These are phyloP conservation scores for Ceratobasidium sp. DNA, from an alignment of 1,284 basidiomycete genomes.

Conservation along the genomic window DNA sequence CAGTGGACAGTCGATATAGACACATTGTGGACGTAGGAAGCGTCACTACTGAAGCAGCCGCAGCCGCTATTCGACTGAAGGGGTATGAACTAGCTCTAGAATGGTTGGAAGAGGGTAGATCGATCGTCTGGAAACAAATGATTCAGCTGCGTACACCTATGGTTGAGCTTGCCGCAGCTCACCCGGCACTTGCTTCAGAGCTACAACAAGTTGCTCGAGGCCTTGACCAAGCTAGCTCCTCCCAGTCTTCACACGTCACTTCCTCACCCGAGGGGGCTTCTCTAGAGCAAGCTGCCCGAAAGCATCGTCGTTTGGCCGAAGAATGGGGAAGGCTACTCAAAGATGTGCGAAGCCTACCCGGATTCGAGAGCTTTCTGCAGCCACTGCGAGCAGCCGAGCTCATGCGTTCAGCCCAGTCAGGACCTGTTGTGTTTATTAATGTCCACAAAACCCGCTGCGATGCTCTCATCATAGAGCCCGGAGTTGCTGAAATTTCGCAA, in stretches of 20 bases:
- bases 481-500: not conserved
- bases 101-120: conserved; percentile 8
- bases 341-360: not conserved
- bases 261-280: not conserved
- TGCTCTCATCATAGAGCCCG: not conserved
- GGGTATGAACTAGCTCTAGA: not conserved
- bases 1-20: not conserved
- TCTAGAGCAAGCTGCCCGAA: not conserved
- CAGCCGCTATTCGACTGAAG: not conserved
- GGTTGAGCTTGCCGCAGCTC: not conserved
- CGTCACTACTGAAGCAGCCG: not conserved
- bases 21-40: not conserved
- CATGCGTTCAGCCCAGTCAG: not conserved
- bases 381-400: not conserved
- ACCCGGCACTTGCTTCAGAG: not conserved
- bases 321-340: conserved; percentile 2
- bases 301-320: conserved; percentile 1
- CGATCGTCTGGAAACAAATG: conserved; percentile 16
- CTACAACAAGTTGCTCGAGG: conserved; percentile 2
- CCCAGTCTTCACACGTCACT: no score
- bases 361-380: not conserved
- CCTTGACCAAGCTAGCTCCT: not conserved
- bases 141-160: conserved; percentile 1
- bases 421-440: not conserved
- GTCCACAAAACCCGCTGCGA: not conserved